Percentiles rank a stretch among this genome's conserved stretches.
Evolutionary conservation across 139 green algal genomes (phyloP).

Genomic region (Micractinium conductrix): DNA sequence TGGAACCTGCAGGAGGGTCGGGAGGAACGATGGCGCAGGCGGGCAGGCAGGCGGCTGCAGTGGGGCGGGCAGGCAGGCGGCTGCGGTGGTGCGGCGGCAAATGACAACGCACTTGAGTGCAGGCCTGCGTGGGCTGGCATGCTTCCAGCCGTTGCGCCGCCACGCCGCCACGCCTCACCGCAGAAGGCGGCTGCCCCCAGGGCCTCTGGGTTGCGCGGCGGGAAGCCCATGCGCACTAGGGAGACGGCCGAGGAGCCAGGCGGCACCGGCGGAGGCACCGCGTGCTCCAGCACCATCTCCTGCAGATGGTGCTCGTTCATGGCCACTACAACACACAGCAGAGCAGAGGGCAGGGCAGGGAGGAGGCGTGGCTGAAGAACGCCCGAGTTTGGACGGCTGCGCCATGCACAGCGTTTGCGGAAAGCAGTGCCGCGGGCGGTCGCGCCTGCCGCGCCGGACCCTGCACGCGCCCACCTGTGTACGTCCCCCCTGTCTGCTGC

Average conservation of each 20-base stretch:
- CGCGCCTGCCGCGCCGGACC: no score
- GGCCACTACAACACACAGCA: background rate
- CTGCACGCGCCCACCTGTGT: conserved; percentile 45
- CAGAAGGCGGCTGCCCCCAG: conserved; percentile 64
- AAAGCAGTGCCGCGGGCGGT: no score
- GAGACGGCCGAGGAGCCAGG: conserved; percentile 47
- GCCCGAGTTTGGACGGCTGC: no score
- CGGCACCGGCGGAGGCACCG: conserved; percentile 64
- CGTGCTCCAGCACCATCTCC: conserved; percentile 71
- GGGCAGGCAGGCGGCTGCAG: background rate
- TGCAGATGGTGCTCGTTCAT: conserved; percentile 75
- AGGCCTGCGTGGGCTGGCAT: no score
- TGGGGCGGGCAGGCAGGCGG: no score
- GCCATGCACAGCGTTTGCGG: no score
- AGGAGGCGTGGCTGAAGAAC: no score
- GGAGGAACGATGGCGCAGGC: background rate
- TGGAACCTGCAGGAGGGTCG: conserved; percentile 1
- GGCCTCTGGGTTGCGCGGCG: conserved; percentile 64
- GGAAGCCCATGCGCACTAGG: conserved; percentile 91
- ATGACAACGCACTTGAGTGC: no score
- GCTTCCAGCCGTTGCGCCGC: no score
- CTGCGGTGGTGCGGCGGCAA: no score
- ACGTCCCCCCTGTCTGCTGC: conserved; percentile 82
- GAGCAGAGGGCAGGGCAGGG: background rate
- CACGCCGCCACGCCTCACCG: no score